A percentile compares a stretch with the other conserved stretches of the same genome.
Evolutionary conservation across 352 stramenopile species (phyloP).

Genomic region (Aphanomyces astaci): DNA sequence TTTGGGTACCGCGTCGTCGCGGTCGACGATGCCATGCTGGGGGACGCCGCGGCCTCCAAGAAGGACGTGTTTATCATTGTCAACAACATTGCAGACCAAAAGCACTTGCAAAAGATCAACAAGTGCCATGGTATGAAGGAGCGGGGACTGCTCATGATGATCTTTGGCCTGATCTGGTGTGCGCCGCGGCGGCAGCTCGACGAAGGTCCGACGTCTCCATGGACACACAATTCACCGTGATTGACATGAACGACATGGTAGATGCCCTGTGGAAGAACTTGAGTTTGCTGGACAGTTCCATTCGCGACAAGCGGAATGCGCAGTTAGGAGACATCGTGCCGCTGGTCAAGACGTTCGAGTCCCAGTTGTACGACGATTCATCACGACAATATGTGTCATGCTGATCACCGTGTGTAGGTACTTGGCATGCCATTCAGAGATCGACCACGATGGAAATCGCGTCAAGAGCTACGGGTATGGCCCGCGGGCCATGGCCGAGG

Average conservation of each 20-base stretch:
- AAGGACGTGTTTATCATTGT: slow-evolving; percentile 75
- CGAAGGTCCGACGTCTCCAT: slow-evolving; percentile 39
- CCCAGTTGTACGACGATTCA: slow-evolving; percentile 65
- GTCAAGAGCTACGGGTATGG: slow-evolving; percentile 69
- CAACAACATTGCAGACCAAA: slow-evolving; percentile 60
- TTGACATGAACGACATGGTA: no score
- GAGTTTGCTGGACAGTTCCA: slow-evolving; percentile 44
- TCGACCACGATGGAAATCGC: slow-evolving; percentile 71
- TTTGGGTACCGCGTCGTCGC: slow-evolving; percentile 71
- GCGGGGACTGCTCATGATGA: slow-evolving; percentile 72
- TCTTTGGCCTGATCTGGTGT: slow-evolving; percentile 76
- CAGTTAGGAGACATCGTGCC: slow-evolving; percentile 61
- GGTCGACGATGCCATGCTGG: slow-evolving; percentile 48
- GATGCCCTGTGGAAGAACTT: slow-evolving; percentile 77
- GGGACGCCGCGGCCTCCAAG: background rate
- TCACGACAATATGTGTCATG: no score
- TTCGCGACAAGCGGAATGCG: slow-evolving; percentile 52
- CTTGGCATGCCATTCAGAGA: slow-evolving; percentile 50
- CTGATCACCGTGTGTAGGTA: no score
- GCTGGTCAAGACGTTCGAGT: slow-evolving; percentile 73
- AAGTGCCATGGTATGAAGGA: slow-evolving; percentile 54
- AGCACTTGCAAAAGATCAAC: slow-evolving; percentile 66
- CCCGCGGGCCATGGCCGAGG: slow-evolving; percentile 53
- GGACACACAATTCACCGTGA: background rate
- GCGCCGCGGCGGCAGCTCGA: slow-evolving; percentile 48